These are phyloP conservation scores for Zoysia matrella DNA, from an alignment of 202 grass and related monocot species.

Conservation along the genomic window DNA sequence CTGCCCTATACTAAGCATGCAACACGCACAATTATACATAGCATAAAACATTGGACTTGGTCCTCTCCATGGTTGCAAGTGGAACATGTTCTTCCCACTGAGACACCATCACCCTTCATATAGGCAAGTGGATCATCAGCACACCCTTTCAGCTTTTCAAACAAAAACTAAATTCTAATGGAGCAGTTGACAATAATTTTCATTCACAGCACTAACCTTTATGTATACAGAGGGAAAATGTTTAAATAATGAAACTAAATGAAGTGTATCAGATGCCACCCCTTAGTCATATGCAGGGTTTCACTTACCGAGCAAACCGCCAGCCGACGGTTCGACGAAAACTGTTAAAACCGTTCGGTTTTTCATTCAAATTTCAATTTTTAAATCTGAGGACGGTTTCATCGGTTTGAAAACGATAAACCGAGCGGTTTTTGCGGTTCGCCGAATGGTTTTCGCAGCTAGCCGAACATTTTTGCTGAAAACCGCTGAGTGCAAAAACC, in stretches of 20 bases:
- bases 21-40: constrained; percentile 19
- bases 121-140: constrained; percentile 9
- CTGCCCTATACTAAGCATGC: background rate
- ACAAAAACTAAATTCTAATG: background rate
- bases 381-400: no score
- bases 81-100: constrained; percentile 33
- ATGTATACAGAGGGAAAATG: background rate
- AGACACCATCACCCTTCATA: background rate
- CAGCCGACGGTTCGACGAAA: no score
- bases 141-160: constrained; percentile 25
- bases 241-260: background rate
- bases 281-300: background rate
- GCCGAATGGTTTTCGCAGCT: no score
- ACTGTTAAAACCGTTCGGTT: no score
- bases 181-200: background rate
- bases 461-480: no score
- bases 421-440: no score
- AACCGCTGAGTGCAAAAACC: no score
- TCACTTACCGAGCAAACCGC: no score
- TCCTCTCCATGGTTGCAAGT: constrained; percentile 24
- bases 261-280: constrained; percentile 9
- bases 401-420: no score
- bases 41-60: background rate
- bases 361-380: no score
- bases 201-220: background rate